Evolutionary conservation across 2,329 filamentous ascomycete species (phyloP).

Genomic region (Graphilbum fragrans): DNA sequence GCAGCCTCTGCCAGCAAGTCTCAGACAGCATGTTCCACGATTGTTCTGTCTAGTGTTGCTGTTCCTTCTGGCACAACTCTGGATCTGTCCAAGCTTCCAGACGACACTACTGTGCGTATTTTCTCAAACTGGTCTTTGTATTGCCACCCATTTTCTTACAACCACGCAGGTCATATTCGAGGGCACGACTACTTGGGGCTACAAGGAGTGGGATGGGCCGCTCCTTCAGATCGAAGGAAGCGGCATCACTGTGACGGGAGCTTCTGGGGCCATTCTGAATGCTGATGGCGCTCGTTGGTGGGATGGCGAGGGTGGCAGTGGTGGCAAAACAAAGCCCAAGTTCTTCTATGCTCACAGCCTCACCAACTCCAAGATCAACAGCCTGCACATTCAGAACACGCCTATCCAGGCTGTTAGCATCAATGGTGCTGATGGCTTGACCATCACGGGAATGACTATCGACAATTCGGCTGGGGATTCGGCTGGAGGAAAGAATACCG

Average conservation of each 20-base stretch:
- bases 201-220: conserved; percentile 7
- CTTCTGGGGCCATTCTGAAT: conserved; percentile 15
- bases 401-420: conserved; percentile 30
- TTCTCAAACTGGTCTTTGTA: neutral
- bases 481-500: conserved; percentile 47
- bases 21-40: conserved; percentile 34
- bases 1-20: conserved; percentile 6
- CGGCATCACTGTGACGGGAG: conserved; percentile 4
- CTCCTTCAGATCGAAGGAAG: conserved; percentile 8
- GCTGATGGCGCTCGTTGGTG: conserved; percentile 22
- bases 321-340: conserved; percentile 47
- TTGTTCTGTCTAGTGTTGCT: conserved; percentile 37
- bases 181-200: conserved; percentile 17
- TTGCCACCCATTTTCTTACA: neutral
- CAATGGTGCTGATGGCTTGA: conserved; percentile 20
- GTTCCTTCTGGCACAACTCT: conserved; percentile 48
- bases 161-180: conserved; percentile 26
- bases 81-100: conserved; percentile 39
- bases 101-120: conserved; percentile 27
- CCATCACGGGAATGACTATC: conserved; percentile 21
- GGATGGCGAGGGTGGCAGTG: conserved; percentile 48
- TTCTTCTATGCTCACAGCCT: conserved; percentile 44
- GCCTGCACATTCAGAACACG: conserved; percentile 27
- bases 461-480: conserved; percentile 26
- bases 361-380: conserved; percentile 33